Evolutionary conservation across 2,329 filamentous ascomycete species (phyloP), one percentile per base, ranked within the genome.

Genomic region (Colletotrichum viniferum): DNA sequence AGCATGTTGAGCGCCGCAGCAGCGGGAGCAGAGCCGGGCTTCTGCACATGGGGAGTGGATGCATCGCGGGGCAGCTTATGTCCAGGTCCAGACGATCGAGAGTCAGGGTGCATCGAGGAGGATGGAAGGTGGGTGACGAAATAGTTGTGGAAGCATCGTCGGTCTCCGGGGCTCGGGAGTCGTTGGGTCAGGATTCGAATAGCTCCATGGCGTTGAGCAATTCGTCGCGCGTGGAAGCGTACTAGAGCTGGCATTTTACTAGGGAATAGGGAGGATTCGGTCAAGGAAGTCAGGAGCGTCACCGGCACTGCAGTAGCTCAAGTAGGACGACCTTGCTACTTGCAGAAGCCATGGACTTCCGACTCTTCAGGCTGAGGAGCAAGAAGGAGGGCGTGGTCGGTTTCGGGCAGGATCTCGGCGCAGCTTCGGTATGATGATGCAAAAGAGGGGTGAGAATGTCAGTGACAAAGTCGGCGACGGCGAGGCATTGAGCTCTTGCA

Each of bases 51-150:
- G 34, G 96, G 96, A 60, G 92, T 94, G 62, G 95, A 97, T 28
- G 95, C 95, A 79, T 95, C 91, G 79, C 96, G 94, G 64, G 96
- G 96, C 7, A 98, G 91, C 83, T 97, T 96, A 84, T 98, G 96
- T 79, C 95, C 94, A 34, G 92, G 92, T 5, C 92, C 93, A 32
- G 86, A 82, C 21, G 89, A 85, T 26, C 92, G 89, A 43, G 94
- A 94, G 84, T 98, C 96, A 9, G 97, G 96, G 80, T 98, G 95
- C 60, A 98, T 90, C 5, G 96, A 98, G 16, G 96, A 97, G 21
- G 96, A 98, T 6, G 97, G 96, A 3, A 99, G 90, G 83, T 98
- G 95, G 10, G 97, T 98, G 75, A 98, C 95, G 84, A 99, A 99
- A 87, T 99, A 98, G 80, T 97, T 96, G 87, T 98, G 96, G 84